Evolutionary conservation across 495 filamentous ascomycete species (phyloP), one percentile per base, ranked within the genome.

Genomic region (Daldinia decipiens): DNA sequence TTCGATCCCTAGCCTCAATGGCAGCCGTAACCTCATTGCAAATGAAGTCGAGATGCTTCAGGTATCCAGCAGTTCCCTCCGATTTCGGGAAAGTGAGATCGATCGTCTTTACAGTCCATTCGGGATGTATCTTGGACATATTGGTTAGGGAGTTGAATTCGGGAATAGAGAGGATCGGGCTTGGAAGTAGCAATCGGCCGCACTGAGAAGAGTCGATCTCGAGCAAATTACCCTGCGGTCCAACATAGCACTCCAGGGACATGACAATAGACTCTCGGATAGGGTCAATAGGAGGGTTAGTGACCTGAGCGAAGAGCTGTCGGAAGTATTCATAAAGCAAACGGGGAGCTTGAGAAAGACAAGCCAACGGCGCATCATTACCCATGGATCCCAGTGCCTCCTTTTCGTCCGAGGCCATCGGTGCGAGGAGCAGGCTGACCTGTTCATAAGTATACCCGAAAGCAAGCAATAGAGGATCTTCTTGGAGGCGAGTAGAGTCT

Each of bases 371-470:
- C 40, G 93, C 93, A 85, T 99, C 95, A 78, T 99, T 99, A 72
- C 95, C 95, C 95, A 99, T 99, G 61, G 95, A 99, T 36, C 95
- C 95, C 29, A 99, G 87, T n/a, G 95, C 96, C 81, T 99, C 95
- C 83, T 99, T 99, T 53, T 97, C 97, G 71, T 99, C 95, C 29
- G 95, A 94, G 63, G 94, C 95, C 95, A 99, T 99, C 8, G 95
- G 95, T 21, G 91, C 96, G 29, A 99, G 87, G 9, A 99, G 84
- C 78, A 99, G 81, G 79, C 91, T 96, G 78, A 99, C 92, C 79
- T 99, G 95, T 81, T 99, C 95, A 67, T 97, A 93, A 31, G 95
- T 96, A 78, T 98, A 99, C 13, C 96, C 96, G 74, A 96, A 98
- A 8, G 94, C 92, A 66, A 89, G 90, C 53, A 99, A 82, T 34